Evolutionary conservation across 208 protist species (phyloP).

Genomic region (Entamoeba invadens): DNA sequence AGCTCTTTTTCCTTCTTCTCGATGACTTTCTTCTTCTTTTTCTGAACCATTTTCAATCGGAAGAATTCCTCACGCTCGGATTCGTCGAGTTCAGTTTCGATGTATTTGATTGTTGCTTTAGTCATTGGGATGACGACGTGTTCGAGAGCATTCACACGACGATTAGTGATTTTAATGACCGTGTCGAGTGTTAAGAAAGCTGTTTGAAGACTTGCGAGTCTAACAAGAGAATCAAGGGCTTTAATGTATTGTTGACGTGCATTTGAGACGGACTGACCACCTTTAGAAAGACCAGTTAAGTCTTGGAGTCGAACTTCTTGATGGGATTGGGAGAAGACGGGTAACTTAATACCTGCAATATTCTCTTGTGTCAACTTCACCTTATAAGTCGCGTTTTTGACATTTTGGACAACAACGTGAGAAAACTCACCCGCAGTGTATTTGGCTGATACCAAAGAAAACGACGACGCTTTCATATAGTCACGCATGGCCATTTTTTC

Average conservation of each 20-base stretch:
- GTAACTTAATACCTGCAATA: conserved; percentile 26
- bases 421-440: conserved; percentile 73
- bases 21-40: conserved; percentile 7
- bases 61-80: conserved; percentile 28
- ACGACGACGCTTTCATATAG: conserved; percentile 53
- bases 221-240: neutral
- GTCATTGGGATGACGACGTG: conserved; percentile 84
- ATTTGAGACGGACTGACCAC: conserved; percentile 6
- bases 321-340: conserved; percentile 8
- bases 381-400: neutral
- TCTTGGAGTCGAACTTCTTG: neutral
- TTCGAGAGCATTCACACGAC: conserved; percentile 97
- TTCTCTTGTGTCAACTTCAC: neutral
- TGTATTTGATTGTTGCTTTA: conserved; percentile 86
- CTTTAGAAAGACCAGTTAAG: conserved; percentile 9
- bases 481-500: conserved; percentile 47
- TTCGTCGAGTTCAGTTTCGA: conserved; percentile 90
- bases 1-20: neutral
- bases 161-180: conserved; percentile 94
- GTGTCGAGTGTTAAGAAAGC: conserved; percentile 83
- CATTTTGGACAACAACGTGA: conserved; percentile 31
- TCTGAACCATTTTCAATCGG: conserved; percentile 20
- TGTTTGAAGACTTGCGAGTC: conserved; percentile 39
- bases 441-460: conserved; percentile 66
- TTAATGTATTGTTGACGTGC: neutral